Evolutionary conservation across 768 basidiomycete species (phyloP).

Genomic region (Amanita jacksonii): DNA sequence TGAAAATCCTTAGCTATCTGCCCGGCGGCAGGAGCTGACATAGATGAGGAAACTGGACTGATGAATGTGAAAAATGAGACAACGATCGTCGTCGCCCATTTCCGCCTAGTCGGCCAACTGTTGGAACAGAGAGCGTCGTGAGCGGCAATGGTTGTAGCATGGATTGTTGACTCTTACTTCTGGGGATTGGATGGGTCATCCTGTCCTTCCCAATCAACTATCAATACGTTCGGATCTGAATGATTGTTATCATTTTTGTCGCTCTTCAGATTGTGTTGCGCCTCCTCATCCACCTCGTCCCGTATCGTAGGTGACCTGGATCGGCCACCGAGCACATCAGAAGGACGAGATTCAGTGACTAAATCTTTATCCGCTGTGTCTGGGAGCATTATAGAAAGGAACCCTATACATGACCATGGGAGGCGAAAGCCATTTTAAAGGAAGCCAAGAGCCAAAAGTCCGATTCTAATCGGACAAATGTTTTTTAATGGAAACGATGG

Average conservation of each 20-base stretch:
- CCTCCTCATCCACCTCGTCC: too few relatives aligned
- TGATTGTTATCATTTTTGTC: neutral
- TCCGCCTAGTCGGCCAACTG: conserved; percentile 49
- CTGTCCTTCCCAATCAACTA: conserved; percentile 59
- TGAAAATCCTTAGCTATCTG: conserved; percentile 46
- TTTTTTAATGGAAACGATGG: too few relatives aligned
- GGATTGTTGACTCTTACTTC: conserved; percentile 32
- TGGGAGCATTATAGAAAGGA: too few relatives aligned
- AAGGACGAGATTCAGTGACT: too few relatives aligned
- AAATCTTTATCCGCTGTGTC: too few relatives aligned
- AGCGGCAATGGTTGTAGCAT: neutral
- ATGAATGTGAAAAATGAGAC: conserved; percentile 65
- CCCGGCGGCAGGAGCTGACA: conserved; percentile 56
- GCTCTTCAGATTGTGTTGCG: too few relatives aligned
- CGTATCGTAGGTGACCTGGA: too few relatives aligned
- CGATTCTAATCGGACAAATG: too few relatives aligned
- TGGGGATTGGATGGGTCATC: conserved; percentile 49
- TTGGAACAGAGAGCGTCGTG: neutral
- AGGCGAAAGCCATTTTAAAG: too few relatives aligned
- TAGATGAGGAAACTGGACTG: conserved; percentile 59
- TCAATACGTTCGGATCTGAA: conserved; percentile 14
- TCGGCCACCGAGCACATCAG: too few relatives aligned
- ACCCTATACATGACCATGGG: too few relatives aligned
- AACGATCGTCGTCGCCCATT: conserved; percentile 58
- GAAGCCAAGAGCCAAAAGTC: too few relatives aligned